Base-by-base conservation (phyloP, 2,329 filamentous ascomycete species). In the Ophiostoma sp. region DNA sequence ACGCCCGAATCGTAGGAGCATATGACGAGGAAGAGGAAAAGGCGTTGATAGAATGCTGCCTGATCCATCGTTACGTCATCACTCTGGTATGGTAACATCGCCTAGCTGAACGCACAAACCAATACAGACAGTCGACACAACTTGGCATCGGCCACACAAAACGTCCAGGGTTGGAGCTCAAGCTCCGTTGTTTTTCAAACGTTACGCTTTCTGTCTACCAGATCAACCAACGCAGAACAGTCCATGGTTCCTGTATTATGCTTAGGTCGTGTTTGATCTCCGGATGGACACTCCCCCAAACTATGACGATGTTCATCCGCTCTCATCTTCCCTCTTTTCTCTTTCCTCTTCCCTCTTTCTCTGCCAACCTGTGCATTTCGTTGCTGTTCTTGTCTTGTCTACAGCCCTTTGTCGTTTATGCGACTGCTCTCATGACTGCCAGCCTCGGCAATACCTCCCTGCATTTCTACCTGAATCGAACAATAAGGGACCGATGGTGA, bases 251-350 rank as follows among this genome's bases (percentile, higher is more conserved):
- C 27, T 27, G 49, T 27, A 55, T 55, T 55, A 27, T 27, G 27
- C 27, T 2, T 27, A 27, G 27, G 27, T 27, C 27, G 27, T 27
- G 27, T 27, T 27, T 27, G 27, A 27, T 27, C 27, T 18, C 9
- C 18, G 2, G 7, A 55, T 7, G n/a, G 27, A 27, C n/a, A 27
- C 2, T 14, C 47, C 14, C n/a, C 27, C 27, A 27, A 11, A 3
- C 7, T 55, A 55, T 55, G 49, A 36, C 49, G 49, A 55, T 55
- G 49, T 55, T 55, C 45, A n/a, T 49, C 47, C 18, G 47, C 18
- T 49, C 18, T 16, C 49, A 55, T 27, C 18, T 27, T 27, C 1
- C 27, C 27, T 55, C 49, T 27, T 27, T 8, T 9, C 49, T 55
- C 18, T 55, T 52, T 16, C 7, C 8, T 52, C 16, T 52, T 52